Percentiles rank a stretch among this genome's conserved stretches.
phyloP scores from a whole-genome alignment of 176 grass and related monocot species.

The Musa beccarii region DNA sequence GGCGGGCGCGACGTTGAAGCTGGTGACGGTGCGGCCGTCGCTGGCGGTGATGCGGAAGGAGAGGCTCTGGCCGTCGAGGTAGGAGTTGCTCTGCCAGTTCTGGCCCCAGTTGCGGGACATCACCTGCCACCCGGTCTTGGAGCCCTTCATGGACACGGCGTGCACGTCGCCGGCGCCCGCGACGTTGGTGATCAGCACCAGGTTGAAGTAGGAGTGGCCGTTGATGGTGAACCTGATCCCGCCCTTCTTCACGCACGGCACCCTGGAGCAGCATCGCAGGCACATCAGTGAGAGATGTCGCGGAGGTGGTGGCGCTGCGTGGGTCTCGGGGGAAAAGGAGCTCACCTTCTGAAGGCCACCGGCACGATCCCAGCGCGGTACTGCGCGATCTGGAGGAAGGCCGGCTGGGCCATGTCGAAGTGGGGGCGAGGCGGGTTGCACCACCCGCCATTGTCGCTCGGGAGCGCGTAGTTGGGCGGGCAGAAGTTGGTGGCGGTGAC shows the following conservation, averaged over 20 bases:
- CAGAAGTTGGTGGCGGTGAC: slow-evolving; percentile 78
- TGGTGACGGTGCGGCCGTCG: slow-evolving; percentile 59
- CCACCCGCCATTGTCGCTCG: slow-evolving; percentile 83
- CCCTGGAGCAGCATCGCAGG: slow-evolving; percentile 19
- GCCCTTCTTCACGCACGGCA: slow-evolving; percentile 78
- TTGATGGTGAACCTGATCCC: slow-evolving; percentile 82
- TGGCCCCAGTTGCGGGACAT: slow-evolving; percentile 85
- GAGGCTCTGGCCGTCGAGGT: slow-evolving; percentile 62
- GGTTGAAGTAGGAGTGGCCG: slow-evolving; percentile 88
- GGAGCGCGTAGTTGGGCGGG: slow-evolving; percentile 62
- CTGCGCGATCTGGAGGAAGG: slow-evolving; percentile 79
- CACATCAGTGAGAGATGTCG: too few relatives aligned
- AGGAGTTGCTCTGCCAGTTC: slow-evolving; percentile 89
- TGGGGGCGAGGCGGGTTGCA: slow-evolving; percentile 87
- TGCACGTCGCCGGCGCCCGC: slow-evolving; percentile 62
- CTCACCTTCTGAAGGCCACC: slow-evolving; percentile 65
- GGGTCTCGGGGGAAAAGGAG: not conserved
- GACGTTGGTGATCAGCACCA: slow-evolving; percentile 79
- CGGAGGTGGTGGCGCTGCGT: too few relatives aligned
- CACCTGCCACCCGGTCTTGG: slow-evolving; percentile 53
- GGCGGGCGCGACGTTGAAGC: slow-evolving; percentile 43
- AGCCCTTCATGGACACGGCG: slow-evolving; percentile 67
- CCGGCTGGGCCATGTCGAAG: slow-evolving; percentile 86
- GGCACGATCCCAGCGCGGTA: slow-evolving; percentile 90
- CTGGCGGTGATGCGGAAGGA: slow-evolving; percentile 67